These are phyloP conservation scores for Talaromyces atroroseus DNA, from an alignment of 2,329 filamentous ascomycete genomes.

Conservation along the genomic window DNA sequence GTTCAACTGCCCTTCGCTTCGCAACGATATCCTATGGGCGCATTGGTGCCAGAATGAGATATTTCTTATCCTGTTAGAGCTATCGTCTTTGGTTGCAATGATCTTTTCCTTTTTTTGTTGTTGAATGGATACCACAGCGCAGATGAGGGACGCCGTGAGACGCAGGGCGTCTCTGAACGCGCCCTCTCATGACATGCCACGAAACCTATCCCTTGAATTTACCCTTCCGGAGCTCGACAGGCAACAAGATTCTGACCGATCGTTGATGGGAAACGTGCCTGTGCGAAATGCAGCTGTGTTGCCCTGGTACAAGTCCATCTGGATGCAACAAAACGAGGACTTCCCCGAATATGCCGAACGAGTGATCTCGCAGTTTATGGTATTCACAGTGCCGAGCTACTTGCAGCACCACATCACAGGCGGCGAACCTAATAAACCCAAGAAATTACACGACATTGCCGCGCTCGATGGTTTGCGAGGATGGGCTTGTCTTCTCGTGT, in stretches of 20 bases:
- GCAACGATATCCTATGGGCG: background rate
- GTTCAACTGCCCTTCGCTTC: background rate
- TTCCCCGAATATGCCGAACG: slow-evolving; percentile 13
- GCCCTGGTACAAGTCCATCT: slow-evolving; percentile 7
- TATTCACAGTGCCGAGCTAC: slow-evolving; percentile 33
- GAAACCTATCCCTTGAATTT: slow-evolving; percentile 10
- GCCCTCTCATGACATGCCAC: slow-evolving; percentile 9
- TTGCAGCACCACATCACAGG: slow-evolving; percentile 28
- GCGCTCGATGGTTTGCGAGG: slow-evolving; percentile 40
- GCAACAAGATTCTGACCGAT: slow-evolving; percentile 3
- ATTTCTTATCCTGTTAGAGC: background rate
- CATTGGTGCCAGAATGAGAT: background rate
- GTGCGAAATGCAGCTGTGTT: background rate
- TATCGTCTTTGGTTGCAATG: background rate
- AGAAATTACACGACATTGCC: slow-evolving; percentile 33
- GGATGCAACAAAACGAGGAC: slow-evolving; percentile 8
- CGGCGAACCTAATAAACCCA: slow-evolving; percentile 22
- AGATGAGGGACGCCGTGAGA: slow-evolving; percentile 10
- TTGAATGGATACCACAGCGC: background rate
- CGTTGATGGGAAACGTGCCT: background rate
- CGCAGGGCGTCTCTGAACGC: slow-evolving; percentile 10
- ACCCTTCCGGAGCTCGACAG: slow-evolving; percentile 6
- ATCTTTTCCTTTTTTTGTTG: background rate
- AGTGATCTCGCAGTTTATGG: slow-evolving; percentile 18
- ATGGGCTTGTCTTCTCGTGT: slow-evolving; percentile 41